These are phyloP conservation scores for Ophiostoma australiae DNA, from an alignment of 2,329 filamentous ascomycete genomes.

Conservation along the genomic window DNA sequence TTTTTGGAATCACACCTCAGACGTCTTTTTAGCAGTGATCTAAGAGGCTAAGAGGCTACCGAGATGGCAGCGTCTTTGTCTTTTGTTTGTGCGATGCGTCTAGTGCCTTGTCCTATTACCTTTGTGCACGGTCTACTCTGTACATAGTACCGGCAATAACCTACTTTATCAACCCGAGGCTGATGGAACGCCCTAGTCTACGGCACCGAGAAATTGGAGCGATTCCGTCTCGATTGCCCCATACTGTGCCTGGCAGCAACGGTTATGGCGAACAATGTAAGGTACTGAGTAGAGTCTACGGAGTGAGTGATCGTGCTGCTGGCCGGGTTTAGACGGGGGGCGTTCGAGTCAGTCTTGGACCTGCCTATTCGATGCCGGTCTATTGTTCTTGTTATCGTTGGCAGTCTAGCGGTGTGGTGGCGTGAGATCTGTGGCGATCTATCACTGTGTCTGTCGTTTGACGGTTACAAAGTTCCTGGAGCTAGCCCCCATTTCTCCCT, in stretches of 20 bases:
- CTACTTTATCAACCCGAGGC: not conserved
- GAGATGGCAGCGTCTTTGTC: not conserved
- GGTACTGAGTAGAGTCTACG: no score
- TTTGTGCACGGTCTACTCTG: not conserved
- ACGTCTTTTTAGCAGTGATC: not conserved
- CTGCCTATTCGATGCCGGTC: not conserved
- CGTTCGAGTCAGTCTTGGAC: not conserved
- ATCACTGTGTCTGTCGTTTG: not conserved
- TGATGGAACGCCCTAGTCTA: not conserved
- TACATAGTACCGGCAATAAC: not conserved
- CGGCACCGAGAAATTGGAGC: not conserved
- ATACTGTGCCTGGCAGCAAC: not conserved
- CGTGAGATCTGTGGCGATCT: not conserved
- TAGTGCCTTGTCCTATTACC: not conserved
- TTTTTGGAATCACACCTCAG: not conserved
- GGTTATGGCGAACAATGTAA: not conserved
- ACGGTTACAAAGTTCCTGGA: not conserved
- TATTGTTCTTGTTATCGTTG: not conserved
- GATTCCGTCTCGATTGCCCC: not conserved
- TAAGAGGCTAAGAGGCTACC: not conserved
- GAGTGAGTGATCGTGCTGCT: no score
- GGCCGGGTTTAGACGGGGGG: not conserved
- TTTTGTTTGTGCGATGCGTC: not conserved
- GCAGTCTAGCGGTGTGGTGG: not conserved
- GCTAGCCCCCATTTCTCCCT: no score